Percentiles rank a stretch among this genome's conserved stretches.
phyloP scores from a whole-genome alignment of 257 asterid species.

The Petunia secreta region DNA sequence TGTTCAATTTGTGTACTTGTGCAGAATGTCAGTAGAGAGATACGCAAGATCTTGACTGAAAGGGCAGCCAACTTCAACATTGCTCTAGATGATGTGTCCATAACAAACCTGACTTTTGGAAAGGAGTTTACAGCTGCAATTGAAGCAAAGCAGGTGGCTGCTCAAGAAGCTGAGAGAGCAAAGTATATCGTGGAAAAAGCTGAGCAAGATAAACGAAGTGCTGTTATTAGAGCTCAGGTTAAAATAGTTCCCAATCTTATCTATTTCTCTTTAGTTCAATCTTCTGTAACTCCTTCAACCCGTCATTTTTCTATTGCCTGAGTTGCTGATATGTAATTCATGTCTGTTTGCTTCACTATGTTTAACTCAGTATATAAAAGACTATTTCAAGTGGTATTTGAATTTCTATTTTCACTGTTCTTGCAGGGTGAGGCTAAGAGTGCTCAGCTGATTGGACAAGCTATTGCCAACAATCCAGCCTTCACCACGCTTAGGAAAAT shows the following conservation, averaged over 20 bases:
- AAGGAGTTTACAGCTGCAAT: constrained; percentile 93
- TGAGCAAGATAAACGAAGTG: constrained; percentile 86
- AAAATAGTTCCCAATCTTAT: neutral
- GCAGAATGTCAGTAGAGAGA: constrained; percentile 88
- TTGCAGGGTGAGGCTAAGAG: constrained; percentile 97
- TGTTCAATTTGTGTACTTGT: neutral
- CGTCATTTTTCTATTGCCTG: neutral
- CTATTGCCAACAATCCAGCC: constrained; percentile 88
- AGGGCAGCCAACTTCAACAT: constrained; percentile 87
- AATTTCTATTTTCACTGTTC: constrained; percentile 2
- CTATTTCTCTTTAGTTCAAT: neutral
- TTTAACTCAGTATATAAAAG: neutral
- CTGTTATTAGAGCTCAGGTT: constrained; percentile 93
- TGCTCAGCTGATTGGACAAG: constrained; percentile 91
- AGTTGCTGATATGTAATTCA: neutral
- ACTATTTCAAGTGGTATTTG: neutral
- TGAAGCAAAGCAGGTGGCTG: constrained; percentile 97
- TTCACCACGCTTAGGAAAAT: constrained; percentile 85
- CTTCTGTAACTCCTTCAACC: neutral
- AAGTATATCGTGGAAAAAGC: constrained; percentile 93
- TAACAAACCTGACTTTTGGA: constrained; percentile 82
- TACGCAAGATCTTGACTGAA: constrained; percentile 71
- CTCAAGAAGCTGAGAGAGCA: constrained; percentile 97
- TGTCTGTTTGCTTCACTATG: neutral
- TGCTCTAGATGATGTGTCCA: constrained; percentile 91